Base-by-base conservation (phyloP, 305 asterid genomes). In the Andrographis paniculata region DNA sequence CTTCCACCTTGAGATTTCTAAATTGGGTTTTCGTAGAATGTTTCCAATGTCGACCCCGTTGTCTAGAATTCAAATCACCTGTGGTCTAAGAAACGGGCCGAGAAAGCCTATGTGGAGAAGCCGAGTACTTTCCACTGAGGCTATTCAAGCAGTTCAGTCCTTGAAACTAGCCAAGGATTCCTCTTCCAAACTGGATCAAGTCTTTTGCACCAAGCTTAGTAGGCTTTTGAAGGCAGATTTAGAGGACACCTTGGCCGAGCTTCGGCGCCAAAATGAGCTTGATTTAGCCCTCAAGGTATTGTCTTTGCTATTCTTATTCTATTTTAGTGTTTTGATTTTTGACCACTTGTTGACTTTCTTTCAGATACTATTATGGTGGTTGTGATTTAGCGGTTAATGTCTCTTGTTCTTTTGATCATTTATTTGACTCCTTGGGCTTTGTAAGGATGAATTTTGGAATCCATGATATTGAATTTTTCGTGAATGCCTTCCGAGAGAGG, bases 121-220 rank as follows among this genome's bases (percentile, higher is more conserved):
- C 51, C 73, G 84, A 52, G 80, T 76, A 8, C 80, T 83, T 52
- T 77, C 91, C 21, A 65, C 78, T 2, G 91, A 82, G 58, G 75
- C 94, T 10, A 79, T 82, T 57, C 91, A 75, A 55, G 94, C 73
- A 15, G 91, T 82, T n/a, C 91, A 82, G 22, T 76, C 84, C 28
- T 51, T 79, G 57, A 82, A 79, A 65, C 54, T 82, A 66, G 82
- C 94, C 13, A 68, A 70, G 0, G 68, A 58, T 17, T 73, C 85
- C 18, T 48, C 74, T 18, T 36, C 65, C 17, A 74, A 62, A 57
- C 41, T 79, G 66, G 75, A 69, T 28, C 72, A 55, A 0, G 74
- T 79, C 23, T 68, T 79, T 52, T 35, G 40, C 58, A 61, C 9
- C 45, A 75, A 68, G 63, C 61, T 83, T 53, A 42, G 58, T 63